phyloP scores from a whole-genome alignment of 1,139 yeast genomes.

The Debaryomyces udenii region DNA sequence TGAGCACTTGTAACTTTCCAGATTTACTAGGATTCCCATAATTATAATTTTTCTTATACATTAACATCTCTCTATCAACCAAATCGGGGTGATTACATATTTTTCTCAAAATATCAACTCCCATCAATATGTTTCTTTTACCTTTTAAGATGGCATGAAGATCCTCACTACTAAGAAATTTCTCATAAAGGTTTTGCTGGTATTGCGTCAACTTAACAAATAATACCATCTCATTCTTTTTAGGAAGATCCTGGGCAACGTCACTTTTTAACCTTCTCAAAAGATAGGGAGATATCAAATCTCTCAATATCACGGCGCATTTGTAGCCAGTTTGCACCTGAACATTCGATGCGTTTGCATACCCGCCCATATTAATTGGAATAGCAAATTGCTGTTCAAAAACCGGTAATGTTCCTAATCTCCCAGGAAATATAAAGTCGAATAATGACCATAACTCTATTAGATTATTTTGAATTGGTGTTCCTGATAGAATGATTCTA shows the following conservation, averaged over 20 bases:
- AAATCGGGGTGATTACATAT: conserved; percentile 97
- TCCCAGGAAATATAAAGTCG: conserved; percentile 93
- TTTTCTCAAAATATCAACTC: conserved; percentile 86
- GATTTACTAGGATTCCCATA: conserved; percentile 74
- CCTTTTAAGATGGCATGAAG: conserved; percentile 73
- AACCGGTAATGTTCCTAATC: conserved; percentile 91
- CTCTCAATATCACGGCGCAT: conserved; percentile 90
- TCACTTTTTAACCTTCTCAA: conserved; percentile 86
- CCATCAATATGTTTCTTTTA: conserved; percentile 78
- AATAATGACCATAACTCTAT: conserved; percentile 92
- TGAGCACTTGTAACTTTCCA: conserved; percentile 90
- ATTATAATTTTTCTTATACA: conserved; percentile 43
- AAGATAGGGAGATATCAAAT: conserved; percentile 85
- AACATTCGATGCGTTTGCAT: conserved; percentile 93
- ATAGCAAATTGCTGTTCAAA: conserved; percentile 89
- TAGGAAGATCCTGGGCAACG: conserved; percentile 95
- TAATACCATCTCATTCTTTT: conserved; percentile 89
- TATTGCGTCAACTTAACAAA: conserved; percentile 81
- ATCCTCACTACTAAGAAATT: conserved; percentile 77
- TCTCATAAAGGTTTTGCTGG: conserved; percentile 75
- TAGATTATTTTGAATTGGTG: conserved; percentile 93
- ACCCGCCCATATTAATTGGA: conserved; percentile 97
- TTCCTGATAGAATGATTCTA: conserved; percentile 87
- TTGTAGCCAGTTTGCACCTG: conserved; percentile 97
- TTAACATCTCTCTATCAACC: conserved; percentile 55